These are phyloP conservation scores for Podospora anserina DNA, from an alignment of 495 filamentous ascomycete genomes.

Conservation along the genomic window DNA sequence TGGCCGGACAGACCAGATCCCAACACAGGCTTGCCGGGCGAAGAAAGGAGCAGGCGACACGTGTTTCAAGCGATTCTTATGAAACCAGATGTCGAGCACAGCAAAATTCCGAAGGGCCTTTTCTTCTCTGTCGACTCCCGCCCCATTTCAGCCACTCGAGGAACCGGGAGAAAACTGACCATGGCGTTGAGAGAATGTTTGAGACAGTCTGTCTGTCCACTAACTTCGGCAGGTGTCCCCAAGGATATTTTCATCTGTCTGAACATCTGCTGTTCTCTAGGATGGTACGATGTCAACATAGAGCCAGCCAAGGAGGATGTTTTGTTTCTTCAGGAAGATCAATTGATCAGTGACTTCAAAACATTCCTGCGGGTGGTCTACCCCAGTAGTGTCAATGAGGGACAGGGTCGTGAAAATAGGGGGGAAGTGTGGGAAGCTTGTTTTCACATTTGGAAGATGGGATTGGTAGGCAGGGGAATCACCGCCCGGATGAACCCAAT, in stretches of 20 bases:
- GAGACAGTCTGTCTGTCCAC: neutral
- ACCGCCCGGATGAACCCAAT: neutral
- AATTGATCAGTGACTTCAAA: neutral
- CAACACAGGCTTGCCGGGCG: neutral
- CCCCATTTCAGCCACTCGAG: neutral
- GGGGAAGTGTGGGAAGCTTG: neutral
- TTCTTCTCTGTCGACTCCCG: neutral
- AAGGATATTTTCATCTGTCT: neutral
- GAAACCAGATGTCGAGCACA: neutral
- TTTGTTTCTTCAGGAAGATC: neutral
- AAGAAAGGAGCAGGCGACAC: neutral
- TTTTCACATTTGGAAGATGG: neutral
- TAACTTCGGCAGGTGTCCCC: neutral
- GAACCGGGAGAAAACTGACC: neutral
- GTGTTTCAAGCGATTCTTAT: neutral
- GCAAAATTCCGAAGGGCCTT: neutral
- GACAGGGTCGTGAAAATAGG: neutral
- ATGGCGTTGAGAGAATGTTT: neutral
- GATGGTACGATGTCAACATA: neutral
- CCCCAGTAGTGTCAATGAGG: neutral
- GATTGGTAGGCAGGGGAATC: neutral
- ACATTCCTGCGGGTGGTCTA: neutral
- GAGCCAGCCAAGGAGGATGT: neutral
- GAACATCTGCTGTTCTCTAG: neutral
- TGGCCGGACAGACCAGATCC: neutral